These are phyloP conservation scores for Colletotrichum spinosum DNA, from an alignment of 2,329 filamentous ascomycete genomes.

Conservation along the genomic window DNA sequence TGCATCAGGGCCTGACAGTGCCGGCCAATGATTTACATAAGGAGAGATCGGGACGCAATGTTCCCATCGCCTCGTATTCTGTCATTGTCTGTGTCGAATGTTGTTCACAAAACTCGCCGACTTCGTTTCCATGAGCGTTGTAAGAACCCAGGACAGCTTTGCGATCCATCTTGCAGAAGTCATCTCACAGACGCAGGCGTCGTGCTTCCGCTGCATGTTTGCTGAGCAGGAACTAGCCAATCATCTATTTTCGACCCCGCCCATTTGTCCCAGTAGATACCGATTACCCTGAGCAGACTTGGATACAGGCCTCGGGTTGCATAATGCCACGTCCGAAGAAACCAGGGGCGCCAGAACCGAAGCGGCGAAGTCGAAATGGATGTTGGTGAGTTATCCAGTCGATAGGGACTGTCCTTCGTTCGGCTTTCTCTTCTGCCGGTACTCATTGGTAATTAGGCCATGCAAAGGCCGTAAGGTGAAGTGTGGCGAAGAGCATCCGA, in stretches of 20 bases:
- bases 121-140: slow-evolving; percentile 2
- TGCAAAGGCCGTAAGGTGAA: slow-evolving; percentile 81
- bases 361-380: slow-evolving; percentile 58
- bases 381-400: slow-evolving; percentile 52
- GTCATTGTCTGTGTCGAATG: neutral
- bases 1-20: slow-evolving; percentile 33
- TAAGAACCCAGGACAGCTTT: slow-evolving; percentile 13
- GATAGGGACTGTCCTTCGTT: neutral
- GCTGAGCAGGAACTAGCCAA: slow-evolving; percentile 33
- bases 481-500: slow-evolving; percentile 82
- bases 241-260: slow-evolving; percentile 33
- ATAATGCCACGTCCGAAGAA: slow-evolving; percentile 57
- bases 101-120: neutral
- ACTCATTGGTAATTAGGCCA: slow-evolving; percentile 65
- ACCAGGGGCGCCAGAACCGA: slow-evolving; percentile 56
- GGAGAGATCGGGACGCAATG: slow-evolving; percentile 20
- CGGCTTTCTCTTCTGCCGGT: neutral
- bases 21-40: slow-evolving; percentile 35
- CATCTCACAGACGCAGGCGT: slow-evolving; percentile 11
- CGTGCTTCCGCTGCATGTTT: slow-evolving; percentile 27
- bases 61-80: neutral
- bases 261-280: slow-evolving; percentile 23
- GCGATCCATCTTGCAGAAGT: neutral
- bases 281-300: slow-evolving; percentile 2
- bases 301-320: slow-evolving; percentile 23